Evolutionary conservation across 805 yeast genomes (phyloP).

Genomic region (Saturnispora besseyi): DNA sequence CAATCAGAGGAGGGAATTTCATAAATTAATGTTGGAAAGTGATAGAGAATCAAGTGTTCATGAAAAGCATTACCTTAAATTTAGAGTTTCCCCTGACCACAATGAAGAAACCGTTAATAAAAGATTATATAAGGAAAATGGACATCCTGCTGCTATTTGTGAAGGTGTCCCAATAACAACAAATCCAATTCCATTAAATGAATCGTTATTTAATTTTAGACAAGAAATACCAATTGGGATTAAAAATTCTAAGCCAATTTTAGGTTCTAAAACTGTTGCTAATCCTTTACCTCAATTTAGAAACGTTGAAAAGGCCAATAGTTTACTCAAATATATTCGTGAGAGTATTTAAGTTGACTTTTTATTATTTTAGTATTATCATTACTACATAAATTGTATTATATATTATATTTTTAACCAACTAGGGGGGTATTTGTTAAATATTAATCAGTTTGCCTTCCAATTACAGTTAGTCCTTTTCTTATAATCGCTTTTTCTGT

Average conservation of each 20-base stretch:
- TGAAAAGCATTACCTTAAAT: constrained; percentile 26
- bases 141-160: constrained; percentile 29
- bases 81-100: constrained; percentile 22
- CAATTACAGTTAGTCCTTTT: constrained; percentile 53
- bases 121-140: constrained; percentile 25
- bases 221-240: constrained; percentile 5
- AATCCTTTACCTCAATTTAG: constrained; percentile 47
- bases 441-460: constrained; percentile 58
- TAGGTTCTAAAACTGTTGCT: constrained; percentile 7
- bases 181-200: constrained; percentile 24
- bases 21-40: constrained; percentile 23
- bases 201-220: neutral
- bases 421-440: neutral
- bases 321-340: constrained; percentile 34
- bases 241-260: constrained; percentile 9
- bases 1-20: constrained; percentile 18
- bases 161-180: constrained; percentile 36
- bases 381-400: neutral
- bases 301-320: constrained; percentile 55
- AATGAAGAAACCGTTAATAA: constrained; percentile 25
- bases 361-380: neutral
- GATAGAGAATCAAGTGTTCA: constrained; percentile 27
- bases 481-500: constrained; percentile 45
- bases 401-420: neutral
- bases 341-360: constrained; percentile 14